phyloP scores from a whole-genome alignment of 2,329 filamentous ascomycete species.

The Aureobasidium sp. region DNA sequence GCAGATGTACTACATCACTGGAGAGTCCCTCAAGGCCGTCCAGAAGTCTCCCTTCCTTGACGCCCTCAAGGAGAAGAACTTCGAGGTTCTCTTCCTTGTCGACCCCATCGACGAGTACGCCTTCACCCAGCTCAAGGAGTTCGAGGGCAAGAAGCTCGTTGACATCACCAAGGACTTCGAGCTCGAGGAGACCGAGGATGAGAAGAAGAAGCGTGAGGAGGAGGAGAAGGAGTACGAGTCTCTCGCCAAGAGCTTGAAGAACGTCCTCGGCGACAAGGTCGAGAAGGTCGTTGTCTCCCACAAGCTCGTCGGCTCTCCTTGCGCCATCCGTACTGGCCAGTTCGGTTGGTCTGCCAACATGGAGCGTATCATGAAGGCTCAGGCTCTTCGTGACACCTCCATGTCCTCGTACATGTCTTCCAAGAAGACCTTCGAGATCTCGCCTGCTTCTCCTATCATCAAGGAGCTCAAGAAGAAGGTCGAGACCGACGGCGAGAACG shows the following conservation, averaged over 20 bases:
- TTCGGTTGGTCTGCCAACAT: conserved; percentile 99
- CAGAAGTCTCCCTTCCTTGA: conserved; percentile 98
- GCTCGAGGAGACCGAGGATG: conserved; percentile 98
- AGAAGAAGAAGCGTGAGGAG: conserved; percentile 90
- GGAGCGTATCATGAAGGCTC: conserved; percentile 99
- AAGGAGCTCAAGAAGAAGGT: conserved; percentile 99
- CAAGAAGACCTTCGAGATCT: conserved; percentile 99
- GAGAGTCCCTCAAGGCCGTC: conserved; percentile 98
- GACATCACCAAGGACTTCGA: conserved; percentile 99
- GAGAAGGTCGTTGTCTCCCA: conserved; percentile 99
- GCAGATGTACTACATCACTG: conserved; percentile 99
- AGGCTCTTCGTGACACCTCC: conserved; percentile 98
- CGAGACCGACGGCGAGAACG: conserved; percentile 92
- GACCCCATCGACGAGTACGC: conserved; percentile 99
- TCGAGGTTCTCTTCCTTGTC: conserved; percentile 98
- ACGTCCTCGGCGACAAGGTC: conserved; percentile 97
- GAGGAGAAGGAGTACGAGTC: conserved; percentile 98
- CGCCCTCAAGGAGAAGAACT: conserved; percentile 96
- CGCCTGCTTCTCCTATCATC: conserved; percentile 95
- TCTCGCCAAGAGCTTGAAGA: conserved; percentile 96
- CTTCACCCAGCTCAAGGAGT: conserved; percentile 99
- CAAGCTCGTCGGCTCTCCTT: conserved; percentile 91
- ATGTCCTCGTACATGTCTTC: conserved; percentile 99
- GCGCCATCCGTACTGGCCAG: conserved; percentile 98
- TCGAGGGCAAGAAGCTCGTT: conserved; percentile 99